Evolutionary conservation across 495 filamentous ascomycete species (phyloP), one percentile per base, ranked within the genome.

Genomic region (Aspergillus wentii): DNA sequence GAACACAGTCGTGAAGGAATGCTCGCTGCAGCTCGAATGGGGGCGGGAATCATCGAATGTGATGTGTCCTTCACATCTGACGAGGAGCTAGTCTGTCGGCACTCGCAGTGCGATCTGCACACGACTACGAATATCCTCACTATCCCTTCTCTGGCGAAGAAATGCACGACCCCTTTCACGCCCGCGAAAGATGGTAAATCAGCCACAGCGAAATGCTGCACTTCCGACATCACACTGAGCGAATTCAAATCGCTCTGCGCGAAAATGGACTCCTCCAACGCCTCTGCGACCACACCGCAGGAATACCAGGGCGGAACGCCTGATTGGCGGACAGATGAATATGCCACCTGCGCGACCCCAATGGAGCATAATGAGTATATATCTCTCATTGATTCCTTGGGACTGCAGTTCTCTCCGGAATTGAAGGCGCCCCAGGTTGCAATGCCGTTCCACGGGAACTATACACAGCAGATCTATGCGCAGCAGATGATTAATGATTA

Each of bases 1-100:
- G 78, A 81, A 58, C 68, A 81, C 46, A 77, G 70, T 9, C 40
- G 52, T 10, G 65, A 77, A 54, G 67, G 64, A 5, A 61, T 71
- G 38, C 55, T 66, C 30, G 76, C 76, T 2, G 78, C 69, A 8
- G 64, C 69, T 0, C 58, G 77, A 17, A 76, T 76, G 74, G 79
- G 78, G n/a, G 78, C 79, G 1, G 78, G 78, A 15, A 69, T 82
- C 43, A 59, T 79, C 16, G 79, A 82, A 42, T 82, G 79, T 55
- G 79, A 82, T 50, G 78, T 80, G 7, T 60, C 69, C 8, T 82
- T 82, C 52, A 81, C 79, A 32, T 67, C 57, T 30, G 79, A 82
- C 52, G 62, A 61, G 18, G 47, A 74, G 50, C 73, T 82, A 36
- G 77, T 82, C 21, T 82, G 79, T 55, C 72, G 79, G 6, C 79